Evolutionary conservation across 306 rosid genomes (phyloP).

Genomic region (Betula pendula): DNA sequence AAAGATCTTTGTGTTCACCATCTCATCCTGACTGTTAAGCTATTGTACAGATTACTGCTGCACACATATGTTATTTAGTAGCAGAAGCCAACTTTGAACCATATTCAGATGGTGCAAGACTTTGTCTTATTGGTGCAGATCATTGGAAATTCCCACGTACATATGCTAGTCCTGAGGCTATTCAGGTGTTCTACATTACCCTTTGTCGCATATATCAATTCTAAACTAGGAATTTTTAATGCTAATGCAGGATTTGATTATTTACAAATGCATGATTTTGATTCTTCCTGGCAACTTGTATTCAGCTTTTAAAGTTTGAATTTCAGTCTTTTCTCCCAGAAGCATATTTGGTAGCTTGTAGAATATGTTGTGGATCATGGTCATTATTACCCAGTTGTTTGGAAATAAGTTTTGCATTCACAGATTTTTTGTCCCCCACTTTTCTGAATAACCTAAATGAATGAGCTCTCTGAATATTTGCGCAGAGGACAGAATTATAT

Average conservation of each 20-base stretch:
- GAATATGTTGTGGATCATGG: background rate
- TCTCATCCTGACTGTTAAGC: slow-evolving; percentile 26
- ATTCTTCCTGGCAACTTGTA: background rate
- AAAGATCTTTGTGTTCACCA: slow-evolving; percentile 24
- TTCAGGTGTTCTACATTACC: slow-evolving; percentile 62
- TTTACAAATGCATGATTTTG: background rate
- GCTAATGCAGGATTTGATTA: background rate
- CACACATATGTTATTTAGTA: slow-evolving; percentile 93
- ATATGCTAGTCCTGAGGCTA: slow-evolving; percentile 90
- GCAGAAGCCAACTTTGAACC: slow-evolving; percentile 89
- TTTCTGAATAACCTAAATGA: background rate
- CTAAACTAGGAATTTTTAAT: slow-evolving; percentile 13
- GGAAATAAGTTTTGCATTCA: background rate
- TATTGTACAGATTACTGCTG: slow-evolving; percentile 66
- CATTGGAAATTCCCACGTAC: slow-evolving; percentile 94
- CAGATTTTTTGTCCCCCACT: background rate
- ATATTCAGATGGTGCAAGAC: slow-evolving; percentile 78
- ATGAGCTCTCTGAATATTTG: slow-evolving; percentile 26
- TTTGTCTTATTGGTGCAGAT: slow-evolving; percentile 92
- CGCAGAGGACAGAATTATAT: slow-evolving; percentile 88
- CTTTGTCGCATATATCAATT: slow-evolving; percentile 28
- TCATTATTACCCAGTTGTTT: background rate
- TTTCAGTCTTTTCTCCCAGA: background rate
- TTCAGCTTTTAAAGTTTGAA: background rate
- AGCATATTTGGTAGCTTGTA: background rate